Evolutionary conservation across 2,329 filamentous ascomycete species (phyloP).

Genomic region (Chalaropsis ovoidea): DNA sequence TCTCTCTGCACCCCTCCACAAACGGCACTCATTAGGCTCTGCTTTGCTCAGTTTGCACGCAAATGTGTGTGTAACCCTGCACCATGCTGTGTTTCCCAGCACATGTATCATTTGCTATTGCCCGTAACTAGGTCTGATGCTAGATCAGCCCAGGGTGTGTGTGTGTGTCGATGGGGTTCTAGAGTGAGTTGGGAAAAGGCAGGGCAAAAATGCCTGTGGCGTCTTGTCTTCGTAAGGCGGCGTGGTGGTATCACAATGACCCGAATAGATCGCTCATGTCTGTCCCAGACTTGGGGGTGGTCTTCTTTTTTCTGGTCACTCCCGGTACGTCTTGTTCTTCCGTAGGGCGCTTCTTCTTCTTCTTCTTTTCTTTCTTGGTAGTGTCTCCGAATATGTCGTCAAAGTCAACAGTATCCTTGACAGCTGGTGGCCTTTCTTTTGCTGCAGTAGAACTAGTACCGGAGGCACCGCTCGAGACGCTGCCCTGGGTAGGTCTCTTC

Average conservation of each 20-base stretch:
- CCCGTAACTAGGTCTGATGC: not conserved
- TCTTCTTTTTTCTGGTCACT: conserved; percentile 42
- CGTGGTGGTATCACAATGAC: conserved; percentile 35
- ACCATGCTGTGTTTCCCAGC: not conserved
- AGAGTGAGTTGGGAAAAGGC: not conserved
- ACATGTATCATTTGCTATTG: not conserved
- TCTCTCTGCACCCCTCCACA: not conserved
- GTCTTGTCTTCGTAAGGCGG: not conserved
- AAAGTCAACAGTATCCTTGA: conserved; percentile 2
- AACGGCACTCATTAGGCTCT: not conserved
- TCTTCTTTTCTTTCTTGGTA: conserved; percentile 27
- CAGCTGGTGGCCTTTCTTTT: not conserved
- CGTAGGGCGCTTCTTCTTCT: conserved; percentile 32
- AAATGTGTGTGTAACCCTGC: not conserved
- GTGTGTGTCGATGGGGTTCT: not conserved
- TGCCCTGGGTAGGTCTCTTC: not conserved
- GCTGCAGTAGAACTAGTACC: not conserved
- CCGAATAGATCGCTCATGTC: conserved; percentile 45
- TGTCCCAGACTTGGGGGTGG: conserved; percentile 42
- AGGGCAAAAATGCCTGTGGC: not conserved
- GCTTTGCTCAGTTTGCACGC: not conserved
- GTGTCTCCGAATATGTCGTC: conserved; percentile 21
- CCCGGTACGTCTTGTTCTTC: not conserved
- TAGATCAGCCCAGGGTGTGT: not conserved
- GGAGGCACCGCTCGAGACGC: not conserved